Evolutionary conservation across 1,284 basidiomycete genomes (phyloP).

Genomic region (Puccinia horiana): DNA sequence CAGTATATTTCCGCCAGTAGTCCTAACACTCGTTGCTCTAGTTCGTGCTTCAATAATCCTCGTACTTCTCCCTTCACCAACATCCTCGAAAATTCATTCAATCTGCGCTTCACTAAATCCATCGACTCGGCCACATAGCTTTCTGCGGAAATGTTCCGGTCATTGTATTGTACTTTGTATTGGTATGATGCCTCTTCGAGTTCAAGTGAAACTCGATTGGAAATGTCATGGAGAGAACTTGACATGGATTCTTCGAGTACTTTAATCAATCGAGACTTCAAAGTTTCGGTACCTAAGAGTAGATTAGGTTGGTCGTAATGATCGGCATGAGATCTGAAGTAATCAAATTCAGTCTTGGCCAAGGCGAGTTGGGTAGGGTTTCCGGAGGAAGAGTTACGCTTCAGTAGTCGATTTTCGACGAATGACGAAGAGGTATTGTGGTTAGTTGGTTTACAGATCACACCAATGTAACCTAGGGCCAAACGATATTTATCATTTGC

Average conservation of each 20-base stretch:
- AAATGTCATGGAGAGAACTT: constrained; percentile 87
- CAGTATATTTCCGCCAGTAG: constrained; percentile 96
- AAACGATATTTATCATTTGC: constrained; percentile 93
- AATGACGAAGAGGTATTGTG: constrained; percentile 51
- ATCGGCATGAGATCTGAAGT: constrained; percentile 73
- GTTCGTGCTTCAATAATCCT: constrained; percentile 79
- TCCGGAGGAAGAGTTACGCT: constrained; percentile 27
- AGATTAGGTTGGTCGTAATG: constrained; percentile 68
- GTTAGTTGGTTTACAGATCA: constrained; percentile 77
- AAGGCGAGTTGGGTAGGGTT: neutral
- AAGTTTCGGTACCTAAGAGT: constrained; percentile 85
- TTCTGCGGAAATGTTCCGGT: constrained; percentile 88
- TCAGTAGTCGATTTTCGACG: constrained; percentile 32
- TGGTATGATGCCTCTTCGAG: constrained; percentile 95
- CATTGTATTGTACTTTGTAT: constrained; percentile 99
- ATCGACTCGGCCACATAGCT: constrained; percentile 97
- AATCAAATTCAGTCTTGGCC: constrained; percentile 72
- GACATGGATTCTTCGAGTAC: constrained; percentile 97
- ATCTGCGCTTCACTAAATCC: constrained; percentile 84
- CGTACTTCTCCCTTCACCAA: constrained; percentile 89
- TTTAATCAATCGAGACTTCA: constrained; percentile 86
- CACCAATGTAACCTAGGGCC: constrained; percentile 93
- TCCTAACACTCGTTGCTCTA: constrained; percentile 95
- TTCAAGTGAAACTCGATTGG: constrained; percentile 93
- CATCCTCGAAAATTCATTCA: constrained; percentile 79